These are phyloP conservation scores for Myxozyma udenii DNA, from an alignment of 805 yeast genomes.

Conservation along the genomic window DNA sequence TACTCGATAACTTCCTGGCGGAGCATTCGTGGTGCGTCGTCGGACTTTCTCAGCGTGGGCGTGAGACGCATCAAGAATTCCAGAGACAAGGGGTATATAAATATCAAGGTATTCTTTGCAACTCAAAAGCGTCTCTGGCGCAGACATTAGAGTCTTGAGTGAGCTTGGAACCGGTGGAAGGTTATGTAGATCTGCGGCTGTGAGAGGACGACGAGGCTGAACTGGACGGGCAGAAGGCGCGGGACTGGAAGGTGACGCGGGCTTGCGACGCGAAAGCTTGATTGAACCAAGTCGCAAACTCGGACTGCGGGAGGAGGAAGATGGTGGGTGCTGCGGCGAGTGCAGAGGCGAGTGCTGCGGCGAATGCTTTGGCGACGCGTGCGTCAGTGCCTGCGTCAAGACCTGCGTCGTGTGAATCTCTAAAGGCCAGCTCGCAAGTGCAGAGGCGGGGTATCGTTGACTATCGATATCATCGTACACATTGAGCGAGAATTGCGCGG, in stretches of 20 bases:
- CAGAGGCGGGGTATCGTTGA: neutral
- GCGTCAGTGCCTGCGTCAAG: too few species aligned
- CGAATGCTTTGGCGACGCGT: too few species aligned
- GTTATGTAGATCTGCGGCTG: neutral
- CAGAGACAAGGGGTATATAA: constrained; percentile 12
- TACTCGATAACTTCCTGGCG: too few species aligned
- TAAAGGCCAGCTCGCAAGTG: too few species aligned
- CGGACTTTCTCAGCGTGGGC: neutral
- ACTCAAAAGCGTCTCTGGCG: neutral
- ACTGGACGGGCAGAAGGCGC: neutral
- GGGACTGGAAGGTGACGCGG: neutral
- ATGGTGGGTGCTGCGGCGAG: too few species aligned
- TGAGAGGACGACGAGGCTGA: neutral
- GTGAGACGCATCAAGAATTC: neutral
- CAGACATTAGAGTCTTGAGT: constrained; percentile 4
- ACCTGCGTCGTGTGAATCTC: too few species aligned
- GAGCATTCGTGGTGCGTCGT: neutral
- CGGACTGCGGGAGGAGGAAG: too few species aligned
- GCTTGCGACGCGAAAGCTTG: too few species aligned
- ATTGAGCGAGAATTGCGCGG: too few species aligned
- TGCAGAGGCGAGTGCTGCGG: too few species aligned
- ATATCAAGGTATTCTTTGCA: constrained; percentile 10
- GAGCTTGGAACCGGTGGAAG: constrained; percentile 12
- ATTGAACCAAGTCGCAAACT: too few species aligned
- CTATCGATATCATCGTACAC: neutral